Evolutionary conservation across 345 rosid genomes (phyloP).

Genomic region (Gossypium arboreum): DNA sequence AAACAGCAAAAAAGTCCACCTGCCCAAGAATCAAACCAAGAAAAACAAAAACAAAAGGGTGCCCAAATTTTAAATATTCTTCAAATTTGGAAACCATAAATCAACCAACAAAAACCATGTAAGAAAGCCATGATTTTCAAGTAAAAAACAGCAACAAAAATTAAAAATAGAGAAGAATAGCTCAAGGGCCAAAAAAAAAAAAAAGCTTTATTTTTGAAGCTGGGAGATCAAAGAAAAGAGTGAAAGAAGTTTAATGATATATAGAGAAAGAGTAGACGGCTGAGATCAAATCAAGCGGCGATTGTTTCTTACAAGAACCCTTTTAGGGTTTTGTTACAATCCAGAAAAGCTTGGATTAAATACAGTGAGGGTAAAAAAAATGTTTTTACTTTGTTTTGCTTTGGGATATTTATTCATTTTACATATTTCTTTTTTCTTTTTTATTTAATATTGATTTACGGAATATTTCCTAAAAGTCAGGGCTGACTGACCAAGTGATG

Average conservation of each 20-base stretch:
- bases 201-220: slow-evolving; percentile 2
- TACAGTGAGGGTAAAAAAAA: not conserved
- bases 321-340: slow-evolving; percentile 68
- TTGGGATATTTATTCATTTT: too few relatives aligned
- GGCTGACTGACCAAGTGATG: too few relatives aligned
- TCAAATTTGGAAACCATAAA: slow-evolving; percentile 3
- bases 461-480: too few relatives aligned
- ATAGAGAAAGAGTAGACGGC: slow-evolving; percentile 34
- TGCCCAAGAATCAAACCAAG: slow-evolving; percentile 10
- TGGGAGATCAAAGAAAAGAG: not conserved
- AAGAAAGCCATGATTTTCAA: slow-evolving; percentile 15
- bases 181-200: not conserved
- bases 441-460: too few relatives aligned
- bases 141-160: not conserved
- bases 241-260: slow-evolving; percentile 11
- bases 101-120: slow-evolving; percentile 7
- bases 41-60: slow-evolving; percentile 7
- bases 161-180: not conserved
- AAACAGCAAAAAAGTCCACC: slow-evolving; percentile 13
- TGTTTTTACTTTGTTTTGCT: too few relatives aligned
- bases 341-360: slow-evolving; percentile 26
- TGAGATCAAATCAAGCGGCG: slow-evolving; percentile 73
- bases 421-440: too few relatives aligned
- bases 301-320: slow-evolving; percentile 74
- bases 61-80: not conserved